Base-by-base conservation (phyloP, 2,329 filamentous ascomycete species). In the Lasiodiplodia gonubiensis region DNA sequence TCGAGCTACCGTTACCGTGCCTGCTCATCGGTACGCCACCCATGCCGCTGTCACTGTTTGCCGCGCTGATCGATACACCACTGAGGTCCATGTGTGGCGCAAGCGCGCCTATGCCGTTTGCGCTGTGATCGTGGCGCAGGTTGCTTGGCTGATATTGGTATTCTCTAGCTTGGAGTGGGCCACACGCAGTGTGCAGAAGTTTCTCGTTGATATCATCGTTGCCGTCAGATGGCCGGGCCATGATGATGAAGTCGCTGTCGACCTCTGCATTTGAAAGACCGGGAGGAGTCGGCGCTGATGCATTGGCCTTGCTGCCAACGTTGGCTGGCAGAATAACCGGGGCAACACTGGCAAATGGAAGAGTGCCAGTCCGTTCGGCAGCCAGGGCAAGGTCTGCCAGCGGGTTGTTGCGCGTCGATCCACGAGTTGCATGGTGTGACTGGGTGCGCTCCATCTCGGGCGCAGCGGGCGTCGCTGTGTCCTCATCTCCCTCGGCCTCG, bases 401-500 rank as follows among this genome's bases (percentile, higher is more conserved):
- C 7, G 86, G 83, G 61, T 83, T 86, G 57, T 55, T 67, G 65
- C 86, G 80, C 6, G 83, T 81, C 70, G 85, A 80, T 75, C 86
- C 79, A 71, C 81, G 73, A 69, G 81, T 77, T 76, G 86, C 74
- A 81, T 90, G 77, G 77, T 86, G 79, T 65, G 84, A 87, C 23
- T 86, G 81, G 14, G 86, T 86, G 48, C 88, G 85, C 61, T 86
- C 84, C 87, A 90, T 90, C 65, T 87, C 87, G 4, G 82, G 76
- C 1, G 85, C 79, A 27, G 78, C 80, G 42, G 82, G 77, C 35
- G 77, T 75, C 68, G 79, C 76, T 1, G 73, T 75, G 67, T 78
- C 76, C 27, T 77, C 74, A 49, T 80, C 77, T 64, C 73, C 72
- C 37, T 79, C 77, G 4, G 39, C 80, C 33, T 78, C 78, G 52